phyloP scores from a whole-genome alignment of 192 early-diverging fungal species.

The Linderina pennispora region DNA sequence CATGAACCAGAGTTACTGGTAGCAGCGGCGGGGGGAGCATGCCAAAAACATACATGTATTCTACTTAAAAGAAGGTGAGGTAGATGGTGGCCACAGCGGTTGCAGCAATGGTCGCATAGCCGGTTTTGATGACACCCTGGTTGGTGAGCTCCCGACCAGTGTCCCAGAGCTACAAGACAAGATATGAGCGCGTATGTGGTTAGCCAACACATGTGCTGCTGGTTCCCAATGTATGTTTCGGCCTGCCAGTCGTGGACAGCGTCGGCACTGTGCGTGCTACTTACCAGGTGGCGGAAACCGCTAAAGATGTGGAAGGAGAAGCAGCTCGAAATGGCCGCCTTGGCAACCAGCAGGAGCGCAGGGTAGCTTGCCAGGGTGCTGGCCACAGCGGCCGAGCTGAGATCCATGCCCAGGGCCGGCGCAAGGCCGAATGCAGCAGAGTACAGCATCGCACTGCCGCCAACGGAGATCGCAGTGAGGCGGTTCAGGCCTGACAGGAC shows the following conservation, averaged over 20 bases:
- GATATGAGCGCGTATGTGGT: too few species aligned
- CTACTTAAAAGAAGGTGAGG: conserved; percentile 52
- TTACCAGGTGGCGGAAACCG: conserved; percentile 86
- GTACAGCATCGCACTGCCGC: conserved; percentile 61
- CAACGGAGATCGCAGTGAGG: conserved; percentile 67
- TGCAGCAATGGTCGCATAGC: conserved; percentile 66
- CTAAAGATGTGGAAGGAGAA: conserved; percentile 81
- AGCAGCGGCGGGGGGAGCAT: too few species aligned
- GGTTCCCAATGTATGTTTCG: too few species aligned
- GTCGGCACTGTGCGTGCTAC: too few species aligned
- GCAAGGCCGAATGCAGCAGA: conserved; percentile 62
- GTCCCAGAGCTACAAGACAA: too few species aligned
- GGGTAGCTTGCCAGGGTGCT: conserved; percentile 64
- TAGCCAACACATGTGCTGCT: too few species aligned
- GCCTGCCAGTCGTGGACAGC: too few species aligned
- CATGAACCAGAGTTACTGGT: too few species aligned
- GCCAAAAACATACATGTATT: too few species aligned
- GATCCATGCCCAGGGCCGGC: conserved; percentile 53
- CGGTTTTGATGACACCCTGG: conserved; percentile 76
- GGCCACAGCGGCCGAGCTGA: conserved; percentile 63
- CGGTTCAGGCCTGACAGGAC: conserved; percentile 66
- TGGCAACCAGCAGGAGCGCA: conserved; percentile 60
- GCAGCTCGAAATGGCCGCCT: conserved; percentile 63
- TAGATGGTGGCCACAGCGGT: conserved; percentile 52
- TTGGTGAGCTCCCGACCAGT: conserved; percentile 59